phyloP scores from a whole-genome alignment of 768 basidiomycete species.

The Russula brevipes region DNA sequence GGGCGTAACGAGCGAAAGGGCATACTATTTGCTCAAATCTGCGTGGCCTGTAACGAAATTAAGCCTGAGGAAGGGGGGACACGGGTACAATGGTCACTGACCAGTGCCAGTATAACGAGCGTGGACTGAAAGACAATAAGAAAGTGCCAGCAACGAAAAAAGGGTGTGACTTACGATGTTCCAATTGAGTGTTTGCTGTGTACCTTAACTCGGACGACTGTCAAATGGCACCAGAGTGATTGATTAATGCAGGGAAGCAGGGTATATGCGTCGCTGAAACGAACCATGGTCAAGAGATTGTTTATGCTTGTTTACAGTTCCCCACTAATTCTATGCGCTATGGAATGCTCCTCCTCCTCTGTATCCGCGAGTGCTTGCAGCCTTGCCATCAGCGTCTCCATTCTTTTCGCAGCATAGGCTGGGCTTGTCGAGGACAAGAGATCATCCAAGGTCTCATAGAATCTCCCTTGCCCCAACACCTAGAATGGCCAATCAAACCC shows the following conservation, averaged over 20 bases:
- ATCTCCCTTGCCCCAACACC: slow-evolving; percentile 1
- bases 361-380: slow-evolving; percentile 3
- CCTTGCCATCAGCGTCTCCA: slow-evolving; percentile 8
- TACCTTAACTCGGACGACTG: slow-evolving; percentile 91
- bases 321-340: too few species aligned
- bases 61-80: slow-evolving; percentile 15
- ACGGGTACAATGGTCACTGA: slow-evolving; percentile 37
- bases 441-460: slow-evolving; percentile 24
- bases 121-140: slow-evolving; percentile 57
- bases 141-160: slow-evolving; percentile 12
- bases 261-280: slow-evolving; percentile 22
- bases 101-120: slow-evolving; percentile 95
- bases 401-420: slow-evolving; percentile 7
- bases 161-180: slow-evolving; percentile 67
- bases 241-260: neutral
- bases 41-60: slow-evolving; percentile 66
- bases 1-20: neutral
- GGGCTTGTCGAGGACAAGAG: slow-evolving; percentile 20
- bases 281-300: slow-evolving; percentile 15
- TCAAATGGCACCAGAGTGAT: neutral
- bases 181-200: slow-evolving; percentile 92
- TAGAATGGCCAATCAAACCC: slow-evolving; percentile 4
- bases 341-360: neutral
- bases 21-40: slow-evolving; percentile 93
- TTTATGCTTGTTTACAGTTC: slow-evolving; percentile 4